phyloP scores from a whole-genome alignment of 345 rosid genomes.

The Lumnitzera racemosa region DNA sequence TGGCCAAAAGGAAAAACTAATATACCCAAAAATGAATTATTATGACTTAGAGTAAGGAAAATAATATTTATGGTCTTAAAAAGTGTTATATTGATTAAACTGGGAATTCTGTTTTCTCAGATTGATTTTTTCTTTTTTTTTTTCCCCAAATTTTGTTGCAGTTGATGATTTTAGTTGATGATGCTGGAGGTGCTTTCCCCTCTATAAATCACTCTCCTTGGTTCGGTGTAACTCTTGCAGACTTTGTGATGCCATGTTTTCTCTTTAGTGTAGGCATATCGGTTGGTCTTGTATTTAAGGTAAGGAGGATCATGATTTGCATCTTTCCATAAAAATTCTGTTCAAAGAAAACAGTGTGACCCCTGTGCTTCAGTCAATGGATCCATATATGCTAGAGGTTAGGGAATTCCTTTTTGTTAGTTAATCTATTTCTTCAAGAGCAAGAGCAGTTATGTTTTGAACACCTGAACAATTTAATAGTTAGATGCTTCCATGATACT shows the following conservation, averaged over 20 bases:
- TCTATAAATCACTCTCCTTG: constrained; percentile 58
- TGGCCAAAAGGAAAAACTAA: no score
- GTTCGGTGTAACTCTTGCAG: constrained; percentile 52
- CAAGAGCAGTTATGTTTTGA: no score
- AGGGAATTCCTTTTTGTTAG: no score
- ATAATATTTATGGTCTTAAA: no score
- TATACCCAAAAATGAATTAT: no score
- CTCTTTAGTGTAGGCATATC: constrained; percentile 53
- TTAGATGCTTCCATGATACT: not conserved
- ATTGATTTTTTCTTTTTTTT: not conserved
- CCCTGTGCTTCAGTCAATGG: no score
- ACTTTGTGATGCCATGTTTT: constrained; percentile 59
- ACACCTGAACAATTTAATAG: no score
- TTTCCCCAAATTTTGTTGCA: constrained; percentile 12
- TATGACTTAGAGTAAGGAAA: no score
- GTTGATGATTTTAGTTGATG: constrained; percentile 58
- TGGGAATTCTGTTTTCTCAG: not conserved
- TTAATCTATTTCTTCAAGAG: no score
- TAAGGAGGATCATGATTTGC: constrained; percentile 3
- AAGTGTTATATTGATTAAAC: not conserved
- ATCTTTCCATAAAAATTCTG: no score
- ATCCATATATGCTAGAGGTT: no score
- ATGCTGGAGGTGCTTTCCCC: constrained; percentile 58
- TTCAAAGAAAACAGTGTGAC: no score
- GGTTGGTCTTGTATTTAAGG: constrained; percentile 40